phyloP scores from a whole-genome alignment of 2,329 filamentous ascomycete species.

The Orbilia javanica region DNA sequence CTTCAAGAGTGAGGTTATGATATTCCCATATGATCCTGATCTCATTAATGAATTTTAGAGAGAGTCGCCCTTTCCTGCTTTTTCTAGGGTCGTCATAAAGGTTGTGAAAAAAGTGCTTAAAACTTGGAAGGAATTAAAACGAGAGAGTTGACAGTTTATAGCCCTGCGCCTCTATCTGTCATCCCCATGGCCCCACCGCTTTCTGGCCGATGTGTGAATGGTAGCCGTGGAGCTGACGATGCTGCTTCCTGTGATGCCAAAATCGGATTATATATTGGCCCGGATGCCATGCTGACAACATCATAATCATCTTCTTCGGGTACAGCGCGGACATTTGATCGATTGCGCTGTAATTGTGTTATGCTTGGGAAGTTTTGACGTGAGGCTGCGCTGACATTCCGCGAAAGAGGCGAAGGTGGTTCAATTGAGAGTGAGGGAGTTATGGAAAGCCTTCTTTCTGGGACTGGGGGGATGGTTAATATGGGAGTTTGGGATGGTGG shows the following conservation, averaged over 20 bases:
- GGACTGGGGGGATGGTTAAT: conserved; percentile 15
- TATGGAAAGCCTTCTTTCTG: conserved; percentile 31
- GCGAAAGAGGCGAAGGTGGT: conserved; percentile 45
- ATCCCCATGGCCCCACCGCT: background rate
- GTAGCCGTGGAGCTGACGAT: conserved; percentile 43
- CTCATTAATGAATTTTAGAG: conserved; percentile 1
- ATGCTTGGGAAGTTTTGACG: conserved; percentile 43
- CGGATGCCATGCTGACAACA: conserved; percentile 43
- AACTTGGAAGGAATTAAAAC: background rate
- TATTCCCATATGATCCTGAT: background rate
- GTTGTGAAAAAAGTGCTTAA: background rate
- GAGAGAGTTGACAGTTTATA: conserved; percentile 13
- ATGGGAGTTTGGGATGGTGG: conserved; percentile 12
- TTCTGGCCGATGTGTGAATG: conserved; percentile 32
- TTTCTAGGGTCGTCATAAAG: background rate
- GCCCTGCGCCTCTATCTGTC: conserved; percentile 16
- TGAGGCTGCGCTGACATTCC: conserved; percentile 51
- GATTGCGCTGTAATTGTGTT: conserved; percentile 32
- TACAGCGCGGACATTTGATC: conserved; percentile 20
- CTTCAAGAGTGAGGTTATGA: background rate
- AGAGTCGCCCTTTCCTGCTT: background rate
- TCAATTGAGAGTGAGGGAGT: conserved; percentile 35
- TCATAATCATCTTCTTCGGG: conserved; percentile 52
- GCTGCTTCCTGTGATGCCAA: conserved; percentile 32
- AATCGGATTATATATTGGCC: conserved; percentile 33